Evolutionary conservation across 208 protist species (phyloP), one percentile per base, ranked within the genome.

Genomic region (Leishmania aethiopica): DNA sequence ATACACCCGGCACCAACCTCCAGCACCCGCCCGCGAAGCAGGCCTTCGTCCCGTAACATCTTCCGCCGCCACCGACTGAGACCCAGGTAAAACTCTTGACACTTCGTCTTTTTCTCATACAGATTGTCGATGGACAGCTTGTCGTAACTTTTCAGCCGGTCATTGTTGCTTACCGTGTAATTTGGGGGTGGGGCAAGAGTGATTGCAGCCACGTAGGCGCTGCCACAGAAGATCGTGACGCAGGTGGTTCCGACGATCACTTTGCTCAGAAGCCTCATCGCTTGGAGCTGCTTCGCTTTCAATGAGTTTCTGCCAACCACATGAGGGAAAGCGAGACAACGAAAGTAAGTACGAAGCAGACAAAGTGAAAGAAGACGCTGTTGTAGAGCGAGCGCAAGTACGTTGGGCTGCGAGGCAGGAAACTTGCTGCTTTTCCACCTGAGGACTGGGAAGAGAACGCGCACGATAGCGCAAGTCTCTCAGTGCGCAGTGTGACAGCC

Each of bases 1-100:
- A 91, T 94, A 84, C 93, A 97, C 47, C 95, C 95, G 7, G 91
- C 90, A 19, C 95, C 95, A 49, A 98, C 91, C 72, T 98, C 94
- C 37, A 98, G 77, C 37, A 97, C 93, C 71, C 92, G 88, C 5
- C 95, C 95, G 1, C 78, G 80, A 66, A 95, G 78, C 2, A 93
- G 59, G 1, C 91, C 90, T 64, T 97, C 91, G 19, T 94, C 91
- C 22, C 87, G 81, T 45, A 98, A 80, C 83, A 96, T 88, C 73
- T 88, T 89, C 35, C 94, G 75, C 3, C 93, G 82, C 91, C 92
- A 96, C 37, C 92, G 90, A 53, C 85, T 94, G 15, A 98, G 84
- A 17, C 95, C 93, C 32, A 98, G 71, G 75, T 95, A 94, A 74
- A 95, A 96, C 79, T 98, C 95, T 72, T 97, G 93, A 25, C 90